phyloP scores from a whole-genome alignment of 1,284 basidiomycete species.

The Ceraceosorus guamensis region DNA sequence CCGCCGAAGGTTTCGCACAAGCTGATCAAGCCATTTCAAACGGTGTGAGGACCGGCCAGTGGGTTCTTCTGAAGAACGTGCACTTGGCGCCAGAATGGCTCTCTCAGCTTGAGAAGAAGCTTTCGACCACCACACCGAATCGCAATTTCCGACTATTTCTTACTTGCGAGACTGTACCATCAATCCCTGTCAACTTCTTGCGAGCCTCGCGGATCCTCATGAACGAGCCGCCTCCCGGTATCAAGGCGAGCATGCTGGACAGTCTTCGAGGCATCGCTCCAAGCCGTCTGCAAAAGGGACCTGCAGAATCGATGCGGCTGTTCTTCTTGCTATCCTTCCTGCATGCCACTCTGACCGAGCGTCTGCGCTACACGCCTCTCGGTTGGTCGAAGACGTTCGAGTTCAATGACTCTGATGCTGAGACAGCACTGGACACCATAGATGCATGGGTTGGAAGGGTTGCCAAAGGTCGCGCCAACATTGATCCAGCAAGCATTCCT shows the following conservation, averaged over 20 bases:
- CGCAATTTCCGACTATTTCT: conserved; percentile 43
- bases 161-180: conserved; percentile 43
- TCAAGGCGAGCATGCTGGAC: conserved; percentile 44
- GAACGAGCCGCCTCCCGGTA: conserved; percentile 47
- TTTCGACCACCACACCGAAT: conserved; percentile 35
- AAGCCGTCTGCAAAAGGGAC: conserved; percentile 28
- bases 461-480: conserved; percentile 33
- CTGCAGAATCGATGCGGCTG: conserved; percentile 36
- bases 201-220: conserved; percentile 41
- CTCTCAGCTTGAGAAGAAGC: conserved; percentile 43
- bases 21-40: conserved; percentile 44
- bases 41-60: conserved; percentile 36
- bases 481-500: conserved; percentile 40
- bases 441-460: conserved; percentile 39
- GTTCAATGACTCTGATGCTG: conserved; percentile 46
- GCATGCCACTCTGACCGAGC: conserved; percentile 43
- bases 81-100: conserved; percentile 45
- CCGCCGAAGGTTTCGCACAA: conserved; percentile 39
- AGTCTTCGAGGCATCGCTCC: conserved; percentile 30
- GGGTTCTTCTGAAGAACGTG: conserved; percentile 47
- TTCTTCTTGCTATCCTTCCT: conserved; percentile 45
- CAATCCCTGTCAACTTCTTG: conserved; percentile 43
- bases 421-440: conserved; percentile 41
- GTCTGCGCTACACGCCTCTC: conserved; percentile 41
- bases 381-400: conserved; percentile 46